phyloP scores from a whole-genome alignment of 139 green algal species.

The Micromonas commoda region DNA sequence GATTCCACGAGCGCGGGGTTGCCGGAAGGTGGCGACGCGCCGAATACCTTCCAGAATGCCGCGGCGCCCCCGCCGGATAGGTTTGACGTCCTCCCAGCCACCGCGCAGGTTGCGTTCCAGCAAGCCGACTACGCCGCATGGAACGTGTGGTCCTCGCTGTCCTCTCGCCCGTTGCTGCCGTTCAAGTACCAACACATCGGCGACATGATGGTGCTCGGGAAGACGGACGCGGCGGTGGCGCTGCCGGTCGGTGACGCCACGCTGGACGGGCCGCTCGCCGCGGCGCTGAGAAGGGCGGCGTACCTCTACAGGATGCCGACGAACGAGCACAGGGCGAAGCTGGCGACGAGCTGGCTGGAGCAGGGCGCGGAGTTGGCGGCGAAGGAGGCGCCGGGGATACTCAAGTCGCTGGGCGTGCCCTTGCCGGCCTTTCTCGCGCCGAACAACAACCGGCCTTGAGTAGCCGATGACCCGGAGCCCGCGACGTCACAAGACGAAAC shows the following conservation, averaged over 20 bases:
- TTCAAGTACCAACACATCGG: slow-evolving; percentile 98
- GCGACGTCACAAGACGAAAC: too few species aligned
- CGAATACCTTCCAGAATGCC: not conserved
- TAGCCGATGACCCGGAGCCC: too few species aligned
- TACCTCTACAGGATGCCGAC: slow-evolving; percentile 92
- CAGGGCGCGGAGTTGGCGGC: not conserved
- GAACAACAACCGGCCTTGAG: too few species aligned
- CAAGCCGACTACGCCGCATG: slow-evolving; percentile 95
- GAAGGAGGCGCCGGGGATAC: not conserved
- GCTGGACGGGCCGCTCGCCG: slow-evolving; percentile 67
- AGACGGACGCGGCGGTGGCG: slow-evolving; percentile 43
- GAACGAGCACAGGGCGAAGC: slow-evolving; percentile 60
- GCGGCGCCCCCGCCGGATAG: not conserved
- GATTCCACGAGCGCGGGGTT: not conserved
- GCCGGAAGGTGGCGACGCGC: not conserved
- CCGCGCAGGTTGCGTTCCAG: slow-evolving; percentile 93
- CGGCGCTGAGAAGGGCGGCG: slow-evolving; percentile 61
- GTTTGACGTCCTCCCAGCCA: slow-evolving; percentile 32
- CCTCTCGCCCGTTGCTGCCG: slow-evolving; percentile 70
- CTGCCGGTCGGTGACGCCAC: slow-evolving; percentile 38
- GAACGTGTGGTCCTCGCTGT: slow-evolving; percentile 94
- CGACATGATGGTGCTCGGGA: slow-evolving; percentile 87
- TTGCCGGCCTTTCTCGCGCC: too few species aligned
- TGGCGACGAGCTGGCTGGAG: slow-evolving; percentile 31
- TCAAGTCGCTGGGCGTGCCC: not conserved